Percentiles rank a stretch among this genome's conserved stretches.
Conservation (phyloP, 257 asterid species). For the Leonotis leonurus region DNA sequence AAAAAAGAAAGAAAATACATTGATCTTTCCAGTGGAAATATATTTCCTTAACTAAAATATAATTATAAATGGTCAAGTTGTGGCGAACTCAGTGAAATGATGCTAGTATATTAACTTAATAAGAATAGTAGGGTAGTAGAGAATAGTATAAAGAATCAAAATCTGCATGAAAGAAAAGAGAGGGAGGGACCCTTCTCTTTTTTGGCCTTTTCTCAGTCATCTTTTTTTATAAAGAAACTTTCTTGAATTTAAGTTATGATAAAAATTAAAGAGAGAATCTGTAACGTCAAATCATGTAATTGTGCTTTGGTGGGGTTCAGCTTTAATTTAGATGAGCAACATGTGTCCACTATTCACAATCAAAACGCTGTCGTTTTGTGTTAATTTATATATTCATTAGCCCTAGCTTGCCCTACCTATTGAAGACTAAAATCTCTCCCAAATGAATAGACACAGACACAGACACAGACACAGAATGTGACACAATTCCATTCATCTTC, state of each 20-base stretch:
- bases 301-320: slow-evolving; percentile 14
- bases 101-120: background rate
- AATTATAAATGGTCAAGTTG: no score
- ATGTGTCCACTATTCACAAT: slow-evolving; percentile 12
- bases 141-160: slow-evolving; percentile 5
- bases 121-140: background rate
- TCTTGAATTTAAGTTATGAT: background rate
- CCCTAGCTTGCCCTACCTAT: no score
- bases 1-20: background rate
- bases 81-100: no score
- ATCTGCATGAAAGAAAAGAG: background rate
- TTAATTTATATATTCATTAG: background rate
- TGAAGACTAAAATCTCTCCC: no score
- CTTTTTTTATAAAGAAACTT: slow-evolving; percentile 22
- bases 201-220: slow-evolving; percentile 11
- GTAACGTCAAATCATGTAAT: slow-evolving; percentile 46
- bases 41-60: no score
- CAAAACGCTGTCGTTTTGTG: background rate
- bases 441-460: no score
- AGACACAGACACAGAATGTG: no score
- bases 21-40: background rate
- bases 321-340: slow-evolving; percentile 15
- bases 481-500: no score
- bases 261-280: slow-evolving; percentile 31
- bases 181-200: background rate